Base-by-base conservation (phyloP, 2,329 filamentous ascomycete genomes). In the Fusarium sp. region DNA sequence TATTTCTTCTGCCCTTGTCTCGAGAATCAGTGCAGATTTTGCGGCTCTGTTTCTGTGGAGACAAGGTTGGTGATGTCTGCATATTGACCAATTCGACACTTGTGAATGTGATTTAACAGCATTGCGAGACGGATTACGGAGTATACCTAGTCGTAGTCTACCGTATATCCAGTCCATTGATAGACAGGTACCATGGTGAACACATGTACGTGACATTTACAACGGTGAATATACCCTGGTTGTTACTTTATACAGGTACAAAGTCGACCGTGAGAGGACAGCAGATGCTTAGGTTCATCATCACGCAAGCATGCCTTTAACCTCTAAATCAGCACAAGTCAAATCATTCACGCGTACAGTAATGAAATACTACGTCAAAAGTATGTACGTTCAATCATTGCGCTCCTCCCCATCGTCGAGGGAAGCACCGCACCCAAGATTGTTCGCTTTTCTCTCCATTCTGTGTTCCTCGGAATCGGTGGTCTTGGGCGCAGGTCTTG, bases 401-500 rank as follows among this genome's bases (percentile, higher is more conserved):
- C 84, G 83, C 81, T 85, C 84, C 84, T 83, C 78, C 82, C 79
- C 84, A 85, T 77, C 54, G 62, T 75, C 78, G 75, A 79, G 82
- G 78, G 79, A 80, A 85, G 80, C 84, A 85, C 82, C 84, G 84
- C 84, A 85, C 84, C 84, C 84, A 85, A 85, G 84, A 85, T 84
- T 84, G 83, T 82, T 81, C 84, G 82, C 74, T 78, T 83, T 82
- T 66, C 76, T 85, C 84, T 85, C 79, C 84, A 82, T 85, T 82
- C 81, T 83, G 74, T 79, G 77, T 78, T 80, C 77, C 82, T 79
- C 78, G 73, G 75, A 77, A 80, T 83, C 72, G 62, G 64, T 71
- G 81, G 83, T 85, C 84, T 61, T 85, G 83, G 83, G 80, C 71
- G 73, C 74, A 76, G 49, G 76, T 73, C 68, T 73, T 67, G 68